Evolutionary conservation across 2,329 filamentous ascomycete genomes (phyloP), one percentile per base, ranked within the genome.

Genomic region (Trichoderma atroviride): DNA sequence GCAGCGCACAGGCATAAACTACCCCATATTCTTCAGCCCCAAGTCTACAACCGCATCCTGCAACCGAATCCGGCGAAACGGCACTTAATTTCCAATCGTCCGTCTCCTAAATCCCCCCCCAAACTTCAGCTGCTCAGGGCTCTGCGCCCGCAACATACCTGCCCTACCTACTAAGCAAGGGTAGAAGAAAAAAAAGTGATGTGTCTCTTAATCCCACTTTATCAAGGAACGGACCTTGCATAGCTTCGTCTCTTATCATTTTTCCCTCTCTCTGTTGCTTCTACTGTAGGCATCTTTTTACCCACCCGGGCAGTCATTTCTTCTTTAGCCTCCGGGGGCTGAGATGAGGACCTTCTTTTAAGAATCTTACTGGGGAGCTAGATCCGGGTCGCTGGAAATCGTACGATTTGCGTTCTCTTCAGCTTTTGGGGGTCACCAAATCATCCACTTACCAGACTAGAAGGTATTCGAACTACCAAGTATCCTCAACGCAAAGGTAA

Each of bases 341-440:
- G 55, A 59, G 53, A 67, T 35, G 37, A 29, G 22, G 40, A 29
- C 22, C 40, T 16, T 16, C 22, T 47, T 37, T 59, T 67, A 59
- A 67, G 55, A 37, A 67, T 67, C 63, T 67, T 55, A 52, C 55
- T 43, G 27, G 53, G 53, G 55, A 59, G 55, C 22, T 59, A 40
- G 40, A 59, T 67, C 63, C 63, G 63, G 63, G 63, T 67, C 59
- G 27, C 55, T 67, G 63, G 63, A 57, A 67, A 55, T 67, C 50
- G 22, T 31, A 40, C 29, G 59, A 47, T 29, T 62, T 63, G 7
- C 22, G 11, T 33, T 29, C 19, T 9, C 47, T 43, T 22, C 33
- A 4, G 13, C 11, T n/a, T 7, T n/a, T n/a, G 19, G 40, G 40
- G 40, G 40, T 43, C 33, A 24, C 50, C 14, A 47, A 59, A 16